Evolutionary conservation across 441 rosid genomes (phyloP).

Genomic region (Erodium texanum): DNA sequence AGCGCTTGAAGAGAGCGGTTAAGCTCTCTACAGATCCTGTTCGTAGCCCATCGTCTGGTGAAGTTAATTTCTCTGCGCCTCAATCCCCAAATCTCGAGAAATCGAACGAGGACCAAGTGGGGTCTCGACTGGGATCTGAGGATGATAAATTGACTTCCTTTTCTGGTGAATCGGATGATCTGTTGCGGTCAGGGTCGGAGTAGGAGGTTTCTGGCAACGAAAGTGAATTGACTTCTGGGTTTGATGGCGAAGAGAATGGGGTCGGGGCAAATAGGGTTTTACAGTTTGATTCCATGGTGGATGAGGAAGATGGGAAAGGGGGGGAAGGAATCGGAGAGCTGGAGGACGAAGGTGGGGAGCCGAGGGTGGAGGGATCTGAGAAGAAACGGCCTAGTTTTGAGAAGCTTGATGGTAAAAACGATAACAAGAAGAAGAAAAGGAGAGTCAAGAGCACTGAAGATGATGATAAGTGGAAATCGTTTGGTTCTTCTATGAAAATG

Average conservation of each 20-base stretch:
- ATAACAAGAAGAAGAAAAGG: conserved; percentile 32
- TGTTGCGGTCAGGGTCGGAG: conserved; percentile 8
- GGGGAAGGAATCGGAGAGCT: conserved; percentile 7
- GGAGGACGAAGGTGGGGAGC: conserved; percentile 2
- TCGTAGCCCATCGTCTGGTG: not conserved
- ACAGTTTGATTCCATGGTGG: conserved; percentile 38
- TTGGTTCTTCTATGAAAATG: conserved; percentile 33
- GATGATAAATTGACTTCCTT: not conserved
- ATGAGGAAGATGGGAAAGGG: conserved; percentile 17
- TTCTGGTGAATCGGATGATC: conserved; percentile 15
- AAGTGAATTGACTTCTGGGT: conserved; percentile 22
- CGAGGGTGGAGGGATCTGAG: conserved; percentile 12
- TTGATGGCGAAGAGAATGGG: conserved; percentile 24
- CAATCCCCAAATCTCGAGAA: not conserved
- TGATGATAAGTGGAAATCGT: conserved; percentile 28
- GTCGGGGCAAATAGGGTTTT: conserved; percentile 36
- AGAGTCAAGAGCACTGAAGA: conserved; percentile 27
- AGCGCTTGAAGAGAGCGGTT: conserved; percentile 54
- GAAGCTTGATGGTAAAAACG: conserved; percentile 10
- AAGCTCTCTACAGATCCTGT: conserved; percentile 16
- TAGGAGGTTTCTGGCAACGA: conserved; percentile 26
- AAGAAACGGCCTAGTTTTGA: conserved; percentile 17
- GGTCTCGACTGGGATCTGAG: conserved; percentile 9
- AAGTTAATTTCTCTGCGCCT: conserved; percentile 3
- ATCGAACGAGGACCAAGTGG: not conserved